A percentile compares a stretch with the other conserved stretches of the same genome.
Evolutionary conservation across 1,284 basidiomycete species (phyloP).

Genomic region (Ganoderma meredithae): DNA sequence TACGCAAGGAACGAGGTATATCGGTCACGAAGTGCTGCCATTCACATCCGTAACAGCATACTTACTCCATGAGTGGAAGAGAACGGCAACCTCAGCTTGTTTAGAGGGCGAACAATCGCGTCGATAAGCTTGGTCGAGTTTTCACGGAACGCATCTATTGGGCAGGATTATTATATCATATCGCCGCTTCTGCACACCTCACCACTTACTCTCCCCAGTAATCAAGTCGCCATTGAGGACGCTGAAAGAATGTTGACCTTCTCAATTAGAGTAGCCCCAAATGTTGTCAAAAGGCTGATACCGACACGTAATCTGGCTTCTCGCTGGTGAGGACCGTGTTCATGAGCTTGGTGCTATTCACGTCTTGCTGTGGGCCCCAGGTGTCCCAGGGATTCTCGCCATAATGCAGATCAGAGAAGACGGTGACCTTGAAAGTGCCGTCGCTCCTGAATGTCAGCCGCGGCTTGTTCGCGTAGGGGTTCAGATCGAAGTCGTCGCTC

Average conservation of each 20-base stretch:
- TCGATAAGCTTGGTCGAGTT: constrained; percentile 43
- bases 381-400: constrained; percentile 74
- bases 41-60: neutral
- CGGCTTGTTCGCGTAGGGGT: constrained; percentile 40
- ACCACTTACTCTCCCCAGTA: constrained; percentile 65
- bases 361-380: constrained; percentile 70
- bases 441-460: constrained; percentile 45
- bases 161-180: neutral
- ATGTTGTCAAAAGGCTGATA: constrained; percentile 8
- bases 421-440: constrained; percentile 70
- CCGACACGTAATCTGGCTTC: constrained; percentile 70
- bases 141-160: constrained; percentile 62
- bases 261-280: neutral
- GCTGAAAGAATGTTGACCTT: constrained; percentile 5
- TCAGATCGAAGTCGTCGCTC: constrained; percentile 22
- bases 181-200: neutral
- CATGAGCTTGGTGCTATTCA: constrained; percentile 64
- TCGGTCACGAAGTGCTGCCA: constrained; percentile 2
- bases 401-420: constrained; percentile 74
- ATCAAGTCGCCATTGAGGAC: constrained; percentile 72
- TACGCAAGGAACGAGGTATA: constrained; percentile 33
- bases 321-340: constrained; percentile 58
- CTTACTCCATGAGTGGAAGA: constrained; percentile 60
- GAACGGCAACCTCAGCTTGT: constrained; percentile 42
- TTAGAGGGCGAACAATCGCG: constrained; percentile 45